Evolutionary conservation across 2,329 filamentous ascomycete genomes (phyloP), one percentile per base, ranked within the genome.

Genomic region (Fusarium beomiforme): DNA sequence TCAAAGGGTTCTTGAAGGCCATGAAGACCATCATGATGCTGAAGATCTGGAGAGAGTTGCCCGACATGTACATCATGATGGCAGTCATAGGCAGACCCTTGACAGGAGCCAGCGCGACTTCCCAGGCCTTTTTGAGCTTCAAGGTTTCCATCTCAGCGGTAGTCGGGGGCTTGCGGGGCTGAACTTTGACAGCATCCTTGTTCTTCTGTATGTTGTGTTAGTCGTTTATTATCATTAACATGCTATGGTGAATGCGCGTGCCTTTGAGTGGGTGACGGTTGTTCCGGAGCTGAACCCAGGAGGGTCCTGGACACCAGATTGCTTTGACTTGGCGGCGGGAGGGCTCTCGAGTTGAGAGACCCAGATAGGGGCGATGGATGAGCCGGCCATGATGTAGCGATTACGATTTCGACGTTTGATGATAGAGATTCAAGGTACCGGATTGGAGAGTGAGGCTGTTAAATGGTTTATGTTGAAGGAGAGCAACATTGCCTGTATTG

Each of bases 21-120:
- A 98, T 98, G 78, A 95, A 95, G 21, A 98, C 95, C 95, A 98
- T 99, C 94, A 98, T 98, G 83, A 99, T 98, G 83, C 93, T 97
- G 86, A 99, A 99, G 74, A 99, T 98, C 81, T 99, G 96, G 49
- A 99, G 89, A 68, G 93, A 94, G 84, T 98, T 99, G 78, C 96
- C 96, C 34, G 95, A 97, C 96, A 99, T 99, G 88, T 99, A 99
- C 94, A 98, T 98, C 91, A 98, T 98, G 81, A 99, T 95, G 70
- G 92, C 95, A 62, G 97, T 98, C 96, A 99, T 99, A 64, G 96
- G 96, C 49, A 99, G 87, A 79, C 92, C 91, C 85, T 99, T 99
- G 69, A 96, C 92, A 1, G 96, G 96, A 4, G 92, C 95, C 50
- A 99, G 89, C 43, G 96, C 95, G 46, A 99, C 89, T 82, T 99